Base-by-base conservation (phyloP, 164 flowering plant species). In the Cinnamomum chago region DNA sequence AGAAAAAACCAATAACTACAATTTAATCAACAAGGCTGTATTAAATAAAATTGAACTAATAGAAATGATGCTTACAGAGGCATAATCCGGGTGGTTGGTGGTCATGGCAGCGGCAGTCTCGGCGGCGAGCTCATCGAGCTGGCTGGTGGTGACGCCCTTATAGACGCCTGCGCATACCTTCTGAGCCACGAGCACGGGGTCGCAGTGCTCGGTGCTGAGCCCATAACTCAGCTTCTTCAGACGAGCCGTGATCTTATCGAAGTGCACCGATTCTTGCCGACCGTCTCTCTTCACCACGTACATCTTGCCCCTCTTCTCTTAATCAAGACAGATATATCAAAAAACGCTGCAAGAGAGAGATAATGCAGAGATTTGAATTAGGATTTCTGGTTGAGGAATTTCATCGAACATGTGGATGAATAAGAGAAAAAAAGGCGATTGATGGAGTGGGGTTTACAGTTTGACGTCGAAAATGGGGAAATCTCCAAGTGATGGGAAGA, bases 71-170 rank as follows among this genome's bases (percentile, higher is more conserved):
- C 90, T 82, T 27, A 94, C 98, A 65, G 89, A 96, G 9, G 99
- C 99, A 75, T 96, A 96, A 85, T 96, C 99, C 64, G 98, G 99
- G 71, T 96, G 98, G 60, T 89, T 92, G 0, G 99, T 90, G 9
- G 99, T 96, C 98, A 96, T 82, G 66, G 97, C 97, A 70, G 99
- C 98, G 13, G 98, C 94, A 22, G 99, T 96, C 70, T 96, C 99
- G 17, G 99, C 98, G 0, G 99, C 99, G 77, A 96, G 82, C 77
- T 96, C 99, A 80, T 94, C 98, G 74, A 96, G 95, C 81, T 92
- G 98, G 71, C 97, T 94, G 1, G 99, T 94, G 62, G 99, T 96
- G 52, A 94, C 97, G 35, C 98, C 99, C 75, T 90, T 94, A 81
- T 96, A 96, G 70, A 94, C 99, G 3, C 99, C 99, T 40, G 97